Conservation (phyloP, 495 filamentous ascomycete genomes). For the Cryomyces minteri region DNA sequence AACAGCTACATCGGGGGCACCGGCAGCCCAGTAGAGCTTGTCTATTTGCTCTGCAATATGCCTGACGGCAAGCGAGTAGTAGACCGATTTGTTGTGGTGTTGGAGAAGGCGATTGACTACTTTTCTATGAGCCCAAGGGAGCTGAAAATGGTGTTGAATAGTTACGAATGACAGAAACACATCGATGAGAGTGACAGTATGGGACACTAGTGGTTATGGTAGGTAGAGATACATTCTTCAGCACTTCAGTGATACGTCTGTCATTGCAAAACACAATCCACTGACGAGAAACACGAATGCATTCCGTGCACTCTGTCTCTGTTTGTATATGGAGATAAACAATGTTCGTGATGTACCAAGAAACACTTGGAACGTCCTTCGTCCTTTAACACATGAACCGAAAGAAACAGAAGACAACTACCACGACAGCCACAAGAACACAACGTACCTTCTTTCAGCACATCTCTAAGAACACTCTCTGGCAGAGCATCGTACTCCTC, state of each 20-base stretch:
- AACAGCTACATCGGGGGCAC: slow-evolving; percentile 24
- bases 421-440: background rate
- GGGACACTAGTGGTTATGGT: background rate
- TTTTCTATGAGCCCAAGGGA: background rate
- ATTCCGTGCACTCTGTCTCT: background rate
- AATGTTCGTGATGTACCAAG: background rate
- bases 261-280: background rate
- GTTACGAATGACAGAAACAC: background rate
- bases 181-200: background rate
- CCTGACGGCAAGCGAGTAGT: slow-evolving; percentile 54
- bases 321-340: background rate
- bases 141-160: background rate
- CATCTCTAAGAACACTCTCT: slow-evolving; percentile 7
- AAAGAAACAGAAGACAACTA: background rate
- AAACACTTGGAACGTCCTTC: too few species aligned
- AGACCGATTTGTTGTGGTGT: slow-evolving; percentile 53
- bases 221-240: background rate
- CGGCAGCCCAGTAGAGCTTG: slow-evolving; percentile 41
- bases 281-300: background rate
- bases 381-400: too few species aligned
- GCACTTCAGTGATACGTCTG: background rate
- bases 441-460: slow-evolving; percentile 8
- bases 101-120: slow-evolving; percentile 46
- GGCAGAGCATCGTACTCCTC: slow-evolving; percentile 4
- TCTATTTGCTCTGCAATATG: slow-evolving; percentile 76